A percentile compares a stretch with the other conserved stretches of the same genome.
phyloP scores from a whole-genome alignment of 129 eudicot genomes.

The Helichrysum umbraculigerum region DNA sequence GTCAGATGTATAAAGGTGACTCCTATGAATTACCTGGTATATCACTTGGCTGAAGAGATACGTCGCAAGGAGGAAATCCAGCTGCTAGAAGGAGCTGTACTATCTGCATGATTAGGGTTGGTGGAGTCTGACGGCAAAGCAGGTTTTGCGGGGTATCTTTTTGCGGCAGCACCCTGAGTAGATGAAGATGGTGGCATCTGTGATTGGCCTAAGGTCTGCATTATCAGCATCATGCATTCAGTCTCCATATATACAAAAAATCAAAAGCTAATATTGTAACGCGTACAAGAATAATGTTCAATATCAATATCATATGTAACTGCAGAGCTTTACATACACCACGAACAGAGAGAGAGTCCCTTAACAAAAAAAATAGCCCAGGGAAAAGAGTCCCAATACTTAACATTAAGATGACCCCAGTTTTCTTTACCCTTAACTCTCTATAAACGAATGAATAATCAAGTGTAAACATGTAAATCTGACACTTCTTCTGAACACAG shows the following conservation, averaged over 20 bases:
- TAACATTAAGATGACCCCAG: background rate
- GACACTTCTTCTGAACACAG: background rate
- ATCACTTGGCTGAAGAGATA: conserved; percentile 86
- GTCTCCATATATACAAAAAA: conserved; percentile 1
- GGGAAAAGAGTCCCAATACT: conserved; percentile 6
- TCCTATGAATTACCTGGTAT: conserved; percentile 34
- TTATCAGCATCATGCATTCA: conserved; percentile 17
- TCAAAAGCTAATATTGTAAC: background rate
- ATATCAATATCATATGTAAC: background rate
- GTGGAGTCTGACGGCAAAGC: conserved; percentile 58
- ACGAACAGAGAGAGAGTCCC: background rate
- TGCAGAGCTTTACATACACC: background rate
- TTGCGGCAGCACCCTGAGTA: conserved; percentile 48
- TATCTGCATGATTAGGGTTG: conserved; percentile 58
- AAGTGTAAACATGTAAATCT: background rate
- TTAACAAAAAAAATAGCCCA: background rate
- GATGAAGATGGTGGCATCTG: conserved; percentile 63
- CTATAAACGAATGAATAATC: background rate
- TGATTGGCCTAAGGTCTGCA: conserved; percentile 45
- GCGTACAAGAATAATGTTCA: background rate
- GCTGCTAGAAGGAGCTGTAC: conserved; percentile 72
- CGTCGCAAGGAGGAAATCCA: conserved; percentile 93
- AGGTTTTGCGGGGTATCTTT: conserved; percentile 63
- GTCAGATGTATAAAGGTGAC: background rate
- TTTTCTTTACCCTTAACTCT: background rate